Conservation (phyloP, 2,329 filamentous ascomycete species). For the Stagonosporopsis tanaceti region DNA sequence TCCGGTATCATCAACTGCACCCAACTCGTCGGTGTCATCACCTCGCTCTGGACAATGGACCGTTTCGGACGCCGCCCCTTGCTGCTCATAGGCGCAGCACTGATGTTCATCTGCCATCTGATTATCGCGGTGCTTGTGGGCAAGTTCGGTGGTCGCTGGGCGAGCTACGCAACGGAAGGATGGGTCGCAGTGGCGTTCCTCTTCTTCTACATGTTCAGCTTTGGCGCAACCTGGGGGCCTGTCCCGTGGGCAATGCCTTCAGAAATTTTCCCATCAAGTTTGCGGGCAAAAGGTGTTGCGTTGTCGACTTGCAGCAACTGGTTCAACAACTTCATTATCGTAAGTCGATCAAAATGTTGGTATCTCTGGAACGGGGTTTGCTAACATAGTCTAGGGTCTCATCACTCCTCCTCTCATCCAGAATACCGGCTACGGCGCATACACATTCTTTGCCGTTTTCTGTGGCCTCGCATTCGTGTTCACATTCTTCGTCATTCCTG, state of each 20-base stretch:
- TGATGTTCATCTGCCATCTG: slow-evolving; percentile 61
- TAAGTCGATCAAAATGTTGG: slow-evolving; percentile 20
- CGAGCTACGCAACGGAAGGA: slow-evolving; percentile 59
- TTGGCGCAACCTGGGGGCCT: slow-evolving; percentile 67
- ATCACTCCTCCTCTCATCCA: slow-evolving; percentile 71
- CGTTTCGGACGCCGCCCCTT: slow-evolving; percentile 52
- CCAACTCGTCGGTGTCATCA: slow-evolving; percentile 53
- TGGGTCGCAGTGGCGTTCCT: slow-evolving; percentile 66
- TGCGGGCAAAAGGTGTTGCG: slow-evolving; percentile 71
- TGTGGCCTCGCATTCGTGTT: slow-evolving; percentile 45
- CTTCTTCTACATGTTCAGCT: slow-evolving; percentile 70
- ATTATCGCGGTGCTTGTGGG: slow-evolving; percentile 65
- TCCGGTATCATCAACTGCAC: slow-evolving; percentile 69
- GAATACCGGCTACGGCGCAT: slow-evolving; percentile 59
- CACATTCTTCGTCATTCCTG: slow-evolving; percentile 46
- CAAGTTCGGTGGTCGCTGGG: slow-evolving; percentile 61
- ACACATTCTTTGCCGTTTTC: slow-evolving; percentile 50
- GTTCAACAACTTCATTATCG: slow-evolving; percentile 69
- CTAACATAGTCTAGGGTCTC: slow-evolving; percentile 61
- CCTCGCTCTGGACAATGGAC: slow-evolving; percentile 56
- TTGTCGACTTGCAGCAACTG: slow-evolving; percentile 71
- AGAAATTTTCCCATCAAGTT: slow-evolving; percentile 70
- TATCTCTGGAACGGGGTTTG: neutral
- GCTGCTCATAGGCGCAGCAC: slow-evolving; percentile 53
- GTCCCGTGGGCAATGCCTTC: slow-evolving; percentile 59